Base-by-base conservation (phyloP, 163 green algal species). In the Coccomyxa subellipsoidea region DNA sequence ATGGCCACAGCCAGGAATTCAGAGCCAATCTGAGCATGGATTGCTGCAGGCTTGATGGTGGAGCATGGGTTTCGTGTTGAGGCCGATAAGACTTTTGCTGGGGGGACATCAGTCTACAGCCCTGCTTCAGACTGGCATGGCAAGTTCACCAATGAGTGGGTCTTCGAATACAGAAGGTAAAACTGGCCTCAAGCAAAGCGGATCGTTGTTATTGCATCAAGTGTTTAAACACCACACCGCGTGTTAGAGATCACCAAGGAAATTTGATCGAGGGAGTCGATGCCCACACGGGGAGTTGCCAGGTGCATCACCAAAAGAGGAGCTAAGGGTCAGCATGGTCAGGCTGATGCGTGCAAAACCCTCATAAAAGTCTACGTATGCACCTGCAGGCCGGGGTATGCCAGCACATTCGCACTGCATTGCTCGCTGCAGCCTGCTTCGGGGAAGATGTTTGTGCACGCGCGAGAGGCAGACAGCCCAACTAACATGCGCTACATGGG, bases 401-500 rank as follows among this genome's bases (percentile, higher is more conserved):
- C 4, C 1, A 73, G 66, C n/a, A 7, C 0, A 34, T 73, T 73
- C 8, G 8, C 21, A n/a, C 27, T 73, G n/a, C 66, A 73, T 23
- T 73, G 66, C 66, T 73, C 66, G 32, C 66, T 73, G 29, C 66
- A 73, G n/a, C 29, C 66, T 36, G 66, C 18, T 0, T 73, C 66
- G 15, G 66, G 66, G 66, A 32, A 34, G 29, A 73, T 73, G 66
- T 73, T 73, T 34, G 29, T 73, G 66, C 66, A 73, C 32, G 66
- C 66, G 2, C 66, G 66, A 1, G 66, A 73, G 66, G 2, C 27
- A 34, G 66, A 73, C 27, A 73, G n/a, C 66, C 66, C 66, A 4
- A 36, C 66, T 23, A 73, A 73, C 66, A 73, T 73, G n/a, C 66
- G 66, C 21, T 73, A 73, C 66, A 73, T 73, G 66, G 66, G 66